A percentile compares a stretch with the other conserved stretches of the same genome.
Conservation (phyloP, 1,284 basidiomycete species). For the Fomitopsis palustris region DNA sequence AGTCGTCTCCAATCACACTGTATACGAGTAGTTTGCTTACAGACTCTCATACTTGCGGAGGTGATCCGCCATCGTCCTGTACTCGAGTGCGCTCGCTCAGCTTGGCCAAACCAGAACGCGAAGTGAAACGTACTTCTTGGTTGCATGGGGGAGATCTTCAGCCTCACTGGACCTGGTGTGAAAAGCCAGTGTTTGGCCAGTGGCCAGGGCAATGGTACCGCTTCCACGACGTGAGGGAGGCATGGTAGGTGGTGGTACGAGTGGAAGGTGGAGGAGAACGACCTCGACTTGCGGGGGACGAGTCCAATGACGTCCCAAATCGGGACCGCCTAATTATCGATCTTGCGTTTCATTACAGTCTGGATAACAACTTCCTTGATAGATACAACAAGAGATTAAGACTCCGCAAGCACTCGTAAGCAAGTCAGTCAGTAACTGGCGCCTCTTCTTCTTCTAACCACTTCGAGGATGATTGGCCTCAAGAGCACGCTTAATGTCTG, state of each 20-base stretch:
- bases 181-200: constrained; percentile 73
- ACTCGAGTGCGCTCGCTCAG: constrained; percentile 17
- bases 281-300: not conserved
- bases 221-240: constrained; percentile 66
- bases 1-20: not conserved
- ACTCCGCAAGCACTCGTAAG: constrained; percentile 3
- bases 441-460: not conserved
- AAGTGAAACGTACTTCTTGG: constrained; percentile 61
- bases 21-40: constrained; percentile 38
- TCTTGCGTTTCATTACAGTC: not conserved
- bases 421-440: not conserved
- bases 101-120: constrained; percentile 11
- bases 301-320: constrained; percentile 8
- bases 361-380: not conserved
- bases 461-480: constrained; percentile 79
- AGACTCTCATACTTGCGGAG: constrained; percentile 83
- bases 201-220: constrained; percentile 66
- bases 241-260: constrained; percentile 5
- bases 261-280: constrained; percentile 4
- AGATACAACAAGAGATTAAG: not conserved
- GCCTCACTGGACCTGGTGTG: constrained; percentile 79
- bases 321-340: constrained; percentile 8
- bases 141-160: constrained; percentile 82
- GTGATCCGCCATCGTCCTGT: constrained; percentile 85
- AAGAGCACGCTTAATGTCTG: constrained; percentile 84